These are phyloP conservation scores for Pascua sp. DNA, from an alignment of 1,284 basidiomycete genomes.

Conservation along the genomic window DNA sequence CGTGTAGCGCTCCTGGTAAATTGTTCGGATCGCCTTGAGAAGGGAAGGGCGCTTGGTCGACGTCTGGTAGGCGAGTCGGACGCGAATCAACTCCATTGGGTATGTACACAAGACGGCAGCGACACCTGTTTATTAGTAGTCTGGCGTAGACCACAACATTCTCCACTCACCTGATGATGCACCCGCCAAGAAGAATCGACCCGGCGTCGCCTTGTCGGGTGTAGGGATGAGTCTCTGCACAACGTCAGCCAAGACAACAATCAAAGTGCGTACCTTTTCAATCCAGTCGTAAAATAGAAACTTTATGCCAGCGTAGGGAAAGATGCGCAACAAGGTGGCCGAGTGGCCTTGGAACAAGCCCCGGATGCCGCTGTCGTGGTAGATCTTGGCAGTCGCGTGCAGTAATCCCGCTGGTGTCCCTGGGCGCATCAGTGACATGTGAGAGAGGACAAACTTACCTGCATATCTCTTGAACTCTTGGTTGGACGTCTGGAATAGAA, in stretches of 20 bases:
- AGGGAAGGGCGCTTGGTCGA: conserved; percentile 61
- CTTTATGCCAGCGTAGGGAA: conserved; percentile 96
- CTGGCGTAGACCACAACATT: too few relatives aligned
- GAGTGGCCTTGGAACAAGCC: conserved; percentile 95
- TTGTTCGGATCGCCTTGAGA: conserved; percentile 59
- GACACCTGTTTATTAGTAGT: conserved; percentile 58
- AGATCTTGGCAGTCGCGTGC: conserved; percentile 76
- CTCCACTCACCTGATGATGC: conserved; percentile 67
- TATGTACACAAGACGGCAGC: conserved; percentile 89
- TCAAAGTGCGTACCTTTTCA: conserved; percentile 59
- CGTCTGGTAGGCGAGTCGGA: conserved; percentile 90
- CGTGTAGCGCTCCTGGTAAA: conserved; percentile 49
- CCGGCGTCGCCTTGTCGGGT: conserved; percentile 69
- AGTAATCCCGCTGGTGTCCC: conserved; percentile 59
- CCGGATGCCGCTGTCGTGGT: conserved; percentile 64
- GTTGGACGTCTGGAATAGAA: conserved; percentile 96
- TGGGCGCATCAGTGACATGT: conserved; percentile 7
- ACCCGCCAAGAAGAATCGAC: conserved; percentile 81
- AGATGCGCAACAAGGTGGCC: conserved; percentile 70
- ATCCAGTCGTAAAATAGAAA: conserved; percentile 95
- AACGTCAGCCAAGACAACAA: conserved; percentile 40
- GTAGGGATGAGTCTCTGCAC: conserved; percentile 73
- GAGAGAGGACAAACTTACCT: conserved; percentile 54
- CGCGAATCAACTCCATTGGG: conserved; percentile 90
- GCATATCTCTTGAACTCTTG: conserved; percentile 92